Evolutionary conservation across 345 rosid species (phyloP), one percentile per base, ranked within the genome.

Genomic region (Lepidium africanum): DNA sequence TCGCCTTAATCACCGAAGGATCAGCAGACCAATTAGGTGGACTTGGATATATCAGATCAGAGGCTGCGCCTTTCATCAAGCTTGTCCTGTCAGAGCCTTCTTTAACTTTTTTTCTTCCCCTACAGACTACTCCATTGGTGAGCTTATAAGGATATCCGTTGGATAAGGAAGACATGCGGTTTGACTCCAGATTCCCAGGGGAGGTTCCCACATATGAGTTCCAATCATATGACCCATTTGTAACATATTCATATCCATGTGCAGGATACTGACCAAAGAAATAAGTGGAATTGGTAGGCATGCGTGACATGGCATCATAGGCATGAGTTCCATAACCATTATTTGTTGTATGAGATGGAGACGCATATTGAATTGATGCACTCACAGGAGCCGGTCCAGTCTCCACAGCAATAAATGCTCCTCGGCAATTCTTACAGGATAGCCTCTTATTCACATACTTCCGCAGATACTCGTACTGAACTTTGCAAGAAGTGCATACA

Each of bases 391-490:
- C 88, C 3, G 88, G 77, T 45, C 97, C 95, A n/a, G 97, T 88
- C 71, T 91, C 97, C 33, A 82, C 86, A 32, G 96, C 97, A 48
- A 88, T 74, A 50, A 91, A 94, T 30, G 92, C 86, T 57, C 95
- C 99, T 5, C 96, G 95, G 46, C 99, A 94, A 81, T 94, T 94
- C 88, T 94, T 94, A 77, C 99, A 91, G 9, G 99, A 94, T 73
- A 94, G 93, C 76, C 85, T 82, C 85, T 91, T 86, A 51, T 94
- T 94, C 79, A 91, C 96, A 59, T 94, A 94, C 92, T 94, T 94
- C 58, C 96, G 81, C 16, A 91, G 85, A 78, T 94, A 94, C 81
- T 94, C 97, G 33, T 94, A 94, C 80, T 94, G 99, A 72, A 94
- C 96, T 77, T 89, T 94, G 82, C 97, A 94, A 55, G 96, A 86